These are phyloP conservation scores for Yarrowia yakushimensis DNA, from an alignment of 805 yeast species.

Conservation along the genomic window DNA sequence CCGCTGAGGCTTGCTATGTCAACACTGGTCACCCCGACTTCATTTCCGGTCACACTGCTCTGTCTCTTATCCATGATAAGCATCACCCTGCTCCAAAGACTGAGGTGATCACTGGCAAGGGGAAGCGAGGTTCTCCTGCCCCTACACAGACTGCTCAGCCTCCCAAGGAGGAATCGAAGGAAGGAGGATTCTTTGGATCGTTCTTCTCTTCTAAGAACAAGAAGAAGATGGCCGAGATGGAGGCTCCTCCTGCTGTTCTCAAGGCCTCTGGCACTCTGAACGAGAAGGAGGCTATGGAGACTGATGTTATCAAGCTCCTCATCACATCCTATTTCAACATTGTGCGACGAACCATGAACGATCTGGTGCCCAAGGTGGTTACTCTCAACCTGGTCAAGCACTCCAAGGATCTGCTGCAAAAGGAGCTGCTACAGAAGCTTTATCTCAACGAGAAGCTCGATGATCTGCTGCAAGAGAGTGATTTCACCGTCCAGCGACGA, in stretches of 20 bases:
- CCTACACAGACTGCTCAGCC: conserved; percentile 36
- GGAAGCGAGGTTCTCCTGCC: conserved; percentile 81
- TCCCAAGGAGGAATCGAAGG: conserved; percentile 45
- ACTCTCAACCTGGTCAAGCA: conserved; percentile 84
- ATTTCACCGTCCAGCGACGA: conserved; percentile 86
- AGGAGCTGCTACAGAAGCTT: conserved; percentile 80
- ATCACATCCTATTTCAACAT: conserved; percentile 86
- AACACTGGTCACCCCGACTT: conserved; percentile 98
- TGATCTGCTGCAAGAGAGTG: conserved; percentile 85
- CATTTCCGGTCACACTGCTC: conserved; percentile 90
- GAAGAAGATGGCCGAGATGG: conserved; percentile 90
- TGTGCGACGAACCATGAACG: conserved; percentile 90
- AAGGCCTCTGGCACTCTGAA: conserved; percentile 90
- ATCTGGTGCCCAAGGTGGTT: conserved; percentile 89
- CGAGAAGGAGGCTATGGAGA: conserved; percentile 92
- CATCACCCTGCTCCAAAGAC: conserved; percentile 58
- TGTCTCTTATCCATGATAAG: conserved; percentile 84
- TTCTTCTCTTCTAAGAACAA: conserved; percentile 89
- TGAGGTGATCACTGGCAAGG: conserved; percentile 6
- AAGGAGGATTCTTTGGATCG: conserved; percentile 89
- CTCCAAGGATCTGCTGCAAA: conserved; percentile 84
- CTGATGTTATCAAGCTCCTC: conserved; percentile 90
- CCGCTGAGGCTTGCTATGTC: conserved; percentile 85
- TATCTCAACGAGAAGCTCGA: conserved; percentile 70
- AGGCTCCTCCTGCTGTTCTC: conserved; percentile 92